Base-by-base conservation (phyloP, 73 alveolate species). In the Blepharisma stoltei region DNA sequence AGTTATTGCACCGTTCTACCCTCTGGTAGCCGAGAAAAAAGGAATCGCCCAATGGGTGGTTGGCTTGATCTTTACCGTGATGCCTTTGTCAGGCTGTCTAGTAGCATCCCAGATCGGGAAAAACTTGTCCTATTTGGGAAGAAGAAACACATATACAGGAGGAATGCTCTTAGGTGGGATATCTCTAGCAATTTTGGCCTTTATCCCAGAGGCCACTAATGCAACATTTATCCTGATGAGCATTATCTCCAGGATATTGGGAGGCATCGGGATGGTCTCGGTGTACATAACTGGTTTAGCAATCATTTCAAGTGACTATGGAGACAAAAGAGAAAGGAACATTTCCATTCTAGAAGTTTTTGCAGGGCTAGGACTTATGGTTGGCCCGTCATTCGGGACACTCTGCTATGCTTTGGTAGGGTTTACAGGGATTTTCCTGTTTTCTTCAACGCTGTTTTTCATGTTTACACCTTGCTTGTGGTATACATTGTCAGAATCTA, bases 191-290 rank as follows among this genome's bases (percentile, higher is more conserved):
- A 38, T n/a, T 38, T 25, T 60, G 0, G 46, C 73, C 23, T 60
- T 60, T 60, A 9, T 25, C 48, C 14, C 14, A n/a, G 14, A n/a
- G 18, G 1, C 23, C 18, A 1, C 14, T 38, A 60, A 60, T 60
- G 2, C 73, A 25, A 11, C 3, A 14, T 60, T 60, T 60, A 8
- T 60, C 46, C 46, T 60, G 18, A 8, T 60, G n/a, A 60, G 73
- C 45, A n/a, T 60, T 4, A 18, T 60, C 46, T 14, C 73, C 0
- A 14, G 73, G 11, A 38, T 38, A 18, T 14, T 60, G n/a, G 73
- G 73, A 60, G 73, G 73, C 14, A 8, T 60, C 73, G 73, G 73
- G 14, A n/a, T 60, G 14, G 73, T 38, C 49, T 60, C 46, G 46
- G 23, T 60, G 14, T 60, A 60, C 5, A 60, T 60, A n/a, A 14